Percentiles rank a stretch among this genome's conserved stretches.
Evolutionary conservation across 2,329 filamentous ascomycete genomes (phyloP).

Genomic region (Trichoderma asperellum): DNA sequence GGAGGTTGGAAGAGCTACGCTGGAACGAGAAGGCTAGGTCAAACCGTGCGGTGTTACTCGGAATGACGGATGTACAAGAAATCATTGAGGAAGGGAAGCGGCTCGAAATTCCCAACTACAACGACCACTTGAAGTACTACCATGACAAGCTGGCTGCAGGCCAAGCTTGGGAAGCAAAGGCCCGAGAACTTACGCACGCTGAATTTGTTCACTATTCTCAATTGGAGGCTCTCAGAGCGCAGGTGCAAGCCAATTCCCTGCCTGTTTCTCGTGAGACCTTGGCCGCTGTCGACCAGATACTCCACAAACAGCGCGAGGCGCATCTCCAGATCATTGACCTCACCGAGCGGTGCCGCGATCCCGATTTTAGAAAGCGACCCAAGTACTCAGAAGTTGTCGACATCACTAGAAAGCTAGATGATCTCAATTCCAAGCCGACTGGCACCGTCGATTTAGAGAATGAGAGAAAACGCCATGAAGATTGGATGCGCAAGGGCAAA

Average conservation of each 20-base stretch:
- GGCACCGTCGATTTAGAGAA: conserved; percentile 93
- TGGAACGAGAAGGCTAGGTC: conserved; percentile 82
- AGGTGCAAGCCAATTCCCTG: conserved; percentile 70
- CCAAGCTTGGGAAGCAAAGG: conserved; percentile 89
- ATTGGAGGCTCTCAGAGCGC: conserved; percentile 84
- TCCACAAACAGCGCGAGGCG: conserved; percentile 94
- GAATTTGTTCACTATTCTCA: conserved; percentile 93
- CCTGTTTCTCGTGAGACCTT: conserved; percentile 84
- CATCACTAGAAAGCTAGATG: conserved; percentile 82
- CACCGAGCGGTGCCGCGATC: conserved; percentile 74
- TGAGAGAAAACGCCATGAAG: conserved; percentile 91
- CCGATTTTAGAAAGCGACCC: conserved; percentile 77
- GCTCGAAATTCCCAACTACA: conserved; percentile 76
- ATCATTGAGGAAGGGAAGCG: conserved; percentile 78
- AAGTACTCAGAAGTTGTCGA: conserved; percentile 89
- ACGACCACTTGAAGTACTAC: conserved; percentile 77
- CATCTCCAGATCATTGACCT: conserved; percentile 85
- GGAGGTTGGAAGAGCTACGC: conserved; percentile 79
- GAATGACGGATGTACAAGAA: conserved; percentile 75
- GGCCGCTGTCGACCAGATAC: conserved; percentile 81
- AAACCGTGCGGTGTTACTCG: conserved; percentile 66
- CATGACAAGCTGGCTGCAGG: conserved; percentile 77
- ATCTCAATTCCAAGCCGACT: conserved; percentile 87
- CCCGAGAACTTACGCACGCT: conserved; percentile 87
- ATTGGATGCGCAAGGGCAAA: conserved; percentile 99